Base-by-base conservation (phyloP, 2,329 filamentous ascomycete species). In the Nigrospora oryzae region DNA sequence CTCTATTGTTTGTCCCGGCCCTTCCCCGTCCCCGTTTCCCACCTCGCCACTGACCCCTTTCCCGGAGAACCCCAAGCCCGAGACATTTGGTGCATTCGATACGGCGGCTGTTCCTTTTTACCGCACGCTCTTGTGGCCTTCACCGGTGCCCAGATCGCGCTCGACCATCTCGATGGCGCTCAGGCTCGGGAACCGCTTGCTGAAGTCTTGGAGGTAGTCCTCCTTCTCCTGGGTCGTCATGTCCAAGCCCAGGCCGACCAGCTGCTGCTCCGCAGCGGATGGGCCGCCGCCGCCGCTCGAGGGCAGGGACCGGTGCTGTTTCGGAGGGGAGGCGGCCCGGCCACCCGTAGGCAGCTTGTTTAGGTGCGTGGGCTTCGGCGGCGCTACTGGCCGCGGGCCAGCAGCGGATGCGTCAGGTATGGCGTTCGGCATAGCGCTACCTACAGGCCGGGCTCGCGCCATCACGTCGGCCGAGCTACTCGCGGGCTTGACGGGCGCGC, bases 161-260 rank as follows among this genome's bases (percentile, higher is more conserved):
- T 93, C 86, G n/a, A 89, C 84, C 81, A 91, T 86, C 68, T 96
- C 90, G 53, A 96, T 78, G 11, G 88, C 79, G 45, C 82, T 83
- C 47, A 97, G 68, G 60, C 86, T 94, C 1, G 91, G 91, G 64
- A 89, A 96, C 47, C 89, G 74, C 64, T 89, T 89, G 49, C 83
- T 84, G 61, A 97, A 96, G 58, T 87, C 65, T 47, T 67, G 64
- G 38, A 84, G 63, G 56, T 83, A 83, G 53, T 89, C 86, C 38
- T 81, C 79, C 58, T 72, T 78, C 54, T 83, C 74, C 51, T 71
- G 67, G 4, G 67, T 60, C 44, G 69, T 73, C 77, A 80, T 81
- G 37, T 77, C 73, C 46, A 78, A 57, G 42, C 66, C 60, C 3
- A 74, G 70, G 49, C 73, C 69, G 1, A 67, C 73, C 5, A 28